These are phyloP conservation scores for Aspergillus spinulosporus DNA, from an alignment of 2,329 filamentous ascomycete species.

Conservation along the genomic window DNA sequence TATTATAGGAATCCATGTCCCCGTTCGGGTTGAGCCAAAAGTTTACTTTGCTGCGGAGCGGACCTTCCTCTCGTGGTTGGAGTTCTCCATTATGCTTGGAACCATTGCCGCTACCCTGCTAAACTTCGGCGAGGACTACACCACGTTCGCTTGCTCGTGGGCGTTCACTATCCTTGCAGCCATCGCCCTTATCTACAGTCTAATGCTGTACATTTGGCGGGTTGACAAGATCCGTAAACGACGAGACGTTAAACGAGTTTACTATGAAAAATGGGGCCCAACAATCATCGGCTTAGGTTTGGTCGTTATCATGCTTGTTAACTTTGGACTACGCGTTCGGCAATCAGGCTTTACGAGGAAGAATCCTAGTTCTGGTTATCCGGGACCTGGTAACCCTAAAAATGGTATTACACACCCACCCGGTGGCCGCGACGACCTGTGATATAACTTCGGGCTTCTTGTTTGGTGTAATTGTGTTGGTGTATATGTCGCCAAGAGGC, in stretches of 20 bases:
- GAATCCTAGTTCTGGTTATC: conserved; percentile 8
- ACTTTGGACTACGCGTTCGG: conserved; percentile 76
- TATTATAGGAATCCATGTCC: conserved; percentile 80
- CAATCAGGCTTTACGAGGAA: conserved; percentile 42
- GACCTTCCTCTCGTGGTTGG: conserved; percentile 95
- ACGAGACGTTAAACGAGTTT: conserved; percentile 70
- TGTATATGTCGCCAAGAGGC: not conserved
- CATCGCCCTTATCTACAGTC: conserved; percentile 75
- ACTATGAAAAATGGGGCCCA: conserved; percentile 88
- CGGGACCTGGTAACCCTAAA: not conserved
- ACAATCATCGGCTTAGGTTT: conserved; percentile 72
- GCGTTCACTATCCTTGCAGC: conserved; percentile 82
- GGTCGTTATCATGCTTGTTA: conserved; percentile 71
- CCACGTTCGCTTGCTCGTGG: conserved; percentile 69
- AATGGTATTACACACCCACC: not conserved
- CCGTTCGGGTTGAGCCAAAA: conserved; percentile 93
- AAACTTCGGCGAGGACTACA: conserved; percentile 67
- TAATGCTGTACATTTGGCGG: conserved; percentile 83
- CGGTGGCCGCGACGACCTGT: conserved; percentile 18
- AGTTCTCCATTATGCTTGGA: conserved; percentile 93
- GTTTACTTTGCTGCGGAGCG: conserved; percentile 96
- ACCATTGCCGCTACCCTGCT: conserved; percentile 81
- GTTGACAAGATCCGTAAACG: conserved; percentile 80
- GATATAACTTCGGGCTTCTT: not conserved
- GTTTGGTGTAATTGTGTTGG: not conserved